phyloP scores from a whole-genome alignment of 2,329 filamentous ascomycete genomes.

The Dichotomopilus funicola region DNA sequence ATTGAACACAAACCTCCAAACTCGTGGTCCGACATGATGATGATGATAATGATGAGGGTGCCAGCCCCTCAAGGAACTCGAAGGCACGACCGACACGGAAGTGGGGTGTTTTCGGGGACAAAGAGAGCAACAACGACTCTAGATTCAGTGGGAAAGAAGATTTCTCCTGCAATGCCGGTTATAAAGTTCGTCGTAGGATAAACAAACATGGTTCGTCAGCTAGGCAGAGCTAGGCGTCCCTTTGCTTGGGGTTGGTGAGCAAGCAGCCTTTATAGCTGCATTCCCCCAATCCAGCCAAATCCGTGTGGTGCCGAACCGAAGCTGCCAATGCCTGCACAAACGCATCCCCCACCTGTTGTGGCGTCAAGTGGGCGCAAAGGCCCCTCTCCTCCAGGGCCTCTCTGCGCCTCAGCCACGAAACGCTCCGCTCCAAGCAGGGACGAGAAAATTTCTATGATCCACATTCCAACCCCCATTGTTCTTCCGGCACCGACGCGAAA shows the following conservation, averaged over 20 bases:
- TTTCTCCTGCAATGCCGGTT: background rate
- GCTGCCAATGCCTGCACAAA: conserved; percentile 2
- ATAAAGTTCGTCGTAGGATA: conserved; percentile 9
- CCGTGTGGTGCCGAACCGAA: conserved; percentile 10
- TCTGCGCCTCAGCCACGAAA: conserved; percentile 9
- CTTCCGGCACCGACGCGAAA: conserved; percentile 16
- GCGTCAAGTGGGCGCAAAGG: background rate
- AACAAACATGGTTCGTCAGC: conserved; percentile 15
- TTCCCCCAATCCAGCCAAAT: conserved; percentile 1
- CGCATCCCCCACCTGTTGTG: conserved; percentile 8
- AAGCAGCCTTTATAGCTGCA: conserved; percentile 20
- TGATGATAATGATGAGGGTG: conserved; percentile 8
- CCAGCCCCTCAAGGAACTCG: background rate
- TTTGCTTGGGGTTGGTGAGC: conserved; percentile 19
- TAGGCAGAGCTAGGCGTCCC: conserved; percentile 14
- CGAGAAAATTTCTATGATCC: conserved; percentile 4
- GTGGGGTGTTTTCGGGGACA: background rate
- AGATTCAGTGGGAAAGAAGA: background rate
- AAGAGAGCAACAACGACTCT: background rate
- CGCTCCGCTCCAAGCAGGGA: background rate
- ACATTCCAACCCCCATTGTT: conserved; percentile 4
- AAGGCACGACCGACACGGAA: background rate
- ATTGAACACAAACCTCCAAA: conserved; percentile 48
- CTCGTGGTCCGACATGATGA: conserved; percentile 59
- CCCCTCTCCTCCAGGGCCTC: conserved; percentile 1